Base-by-base conservation (phyloP, 768 basidiomycete species). In the Lentinula raphanica region DNA sequence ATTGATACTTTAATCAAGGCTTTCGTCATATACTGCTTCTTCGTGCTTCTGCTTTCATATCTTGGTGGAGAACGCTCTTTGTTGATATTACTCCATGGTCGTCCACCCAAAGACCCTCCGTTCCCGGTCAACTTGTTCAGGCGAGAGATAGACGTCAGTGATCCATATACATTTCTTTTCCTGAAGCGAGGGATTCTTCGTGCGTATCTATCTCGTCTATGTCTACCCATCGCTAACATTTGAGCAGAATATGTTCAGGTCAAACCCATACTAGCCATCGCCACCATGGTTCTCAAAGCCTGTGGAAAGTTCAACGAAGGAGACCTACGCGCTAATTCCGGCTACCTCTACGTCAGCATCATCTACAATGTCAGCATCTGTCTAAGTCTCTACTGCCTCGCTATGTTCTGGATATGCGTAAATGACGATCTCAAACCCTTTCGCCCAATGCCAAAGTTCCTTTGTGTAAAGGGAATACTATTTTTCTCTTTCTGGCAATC, bases 401-500 rank as follows among this genome's bases (percentile, higher is more conserved):
- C 94, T 0, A 87, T 97, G 74, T 98, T 98, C 72, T 99, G 97
- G 97, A 81, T 95, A 56, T 92, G 90, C 59, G 90, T 98, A 4
- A 86, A 84, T 64, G 79, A 88, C 35, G 97, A 98, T 68, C 75
- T 98, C 49, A 88, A 89, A 69, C 92, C 94, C 1, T 97, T 93
- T 75, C 79, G 96, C 11, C 94, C 94, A 0, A 84, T 95, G 63
- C 94, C 97, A 2, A 99, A 99, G 71, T 99, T 99, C 72, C 85
- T 98, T 27, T 99, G 94, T 68, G 94, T 99, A 64, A 99, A 99
- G 69, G 96, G 96, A 45, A 94, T 99, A 63, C 79, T 99, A 21
- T 98, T 98, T 79, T 96, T 97, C 72, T 94, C 92, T 1, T 99
- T 99, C 76, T 99, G 97, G 97, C 97, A 99, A 69, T 85, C 90